Evolutionary conservation across 129 eudicot genomes (phyloP).

Genomic region (Erigeron canadensis): DNA sequence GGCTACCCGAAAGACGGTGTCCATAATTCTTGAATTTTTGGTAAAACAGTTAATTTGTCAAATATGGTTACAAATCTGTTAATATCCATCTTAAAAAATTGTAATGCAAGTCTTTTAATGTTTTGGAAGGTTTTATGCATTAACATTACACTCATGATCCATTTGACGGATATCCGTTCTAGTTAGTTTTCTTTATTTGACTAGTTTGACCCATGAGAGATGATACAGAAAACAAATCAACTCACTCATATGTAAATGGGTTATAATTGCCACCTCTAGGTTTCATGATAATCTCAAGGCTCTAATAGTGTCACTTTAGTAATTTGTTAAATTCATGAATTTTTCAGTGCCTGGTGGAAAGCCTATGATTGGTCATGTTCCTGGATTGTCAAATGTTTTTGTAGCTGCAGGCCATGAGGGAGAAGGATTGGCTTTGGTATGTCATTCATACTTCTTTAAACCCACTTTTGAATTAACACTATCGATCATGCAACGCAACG

Average conservation of each 20-base stretch:
- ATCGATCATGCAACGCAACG: slow-evolving; percentile 4
- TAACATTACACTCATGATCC: neutral
- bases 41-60: neutral
- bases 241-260: neutral
- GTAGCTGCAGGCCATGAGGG: slow-evolving; percentile 99
- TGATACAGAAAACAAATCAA: neutral
- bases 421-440: slow-evolving; percentile 90
- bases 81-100: neutral
- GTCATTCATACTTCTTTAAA: slow-evolving; percentile 3
- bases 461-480: neutral
- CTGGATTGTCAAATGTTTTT: slow-evolving; percentile 65
- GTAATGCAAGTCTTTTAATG: neutral
- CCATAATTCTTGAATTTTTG: neutral
- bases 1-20: neutral
- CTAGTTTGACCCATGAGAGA: neutral
- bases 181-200: neutral
- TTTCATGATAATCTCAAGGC: neutral
- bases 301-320: neutral
- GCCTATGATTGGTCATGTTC: slow-evolving; percentile 90
- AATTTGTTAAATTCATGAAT: slow-evolving; percentile 1
- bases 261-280: neutral
- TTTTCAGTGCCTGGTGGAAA: slow-evolving; percentile 86
- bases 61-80: neutral
- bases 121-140: slow-evolving; percentile 2
- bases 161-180: neutral